phyloP scores from a whole-genome alignment of 768 basidiomycete genomes.

The Crucibulum laeve region DNA sequence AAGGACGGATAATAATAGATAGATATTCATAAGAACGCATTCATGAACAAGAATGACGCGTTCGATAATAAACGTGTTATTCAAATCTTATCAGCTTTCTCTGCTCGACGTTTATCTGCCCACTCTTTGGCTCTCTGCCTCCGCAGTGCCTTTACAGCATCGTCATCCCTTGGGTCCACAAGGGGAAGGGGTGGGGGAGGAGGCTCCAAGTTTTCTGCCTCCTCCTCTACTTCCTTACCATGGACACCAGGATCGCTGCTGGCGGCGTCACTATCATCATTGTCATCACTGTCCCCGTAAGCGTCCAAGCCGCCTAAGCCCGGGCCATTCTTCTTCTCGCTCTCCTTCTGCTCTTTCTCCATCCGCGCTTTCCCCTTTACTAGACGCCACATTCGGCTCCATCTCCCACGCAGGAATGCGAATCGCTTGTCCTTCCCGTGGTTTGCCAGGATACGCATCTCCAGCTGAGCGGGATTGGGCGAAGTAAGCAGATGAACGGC shows the following conservation, averaged over 20 bases:
- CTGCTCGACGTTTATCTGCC: constrained; percentile 42
- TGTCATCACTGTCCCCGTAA: constrained; percentile 57
- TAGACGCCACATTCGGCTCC: constrained; percentile 59
- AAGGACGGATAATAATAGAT: no score
- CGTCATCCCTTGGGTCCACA: constrained; percentile 6
- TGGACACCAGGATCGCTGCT: constrained; percentile 24
- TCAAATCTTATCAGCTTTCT: constrained; percentile 1
- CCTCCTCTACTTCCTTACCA: constrained; percentile 14
- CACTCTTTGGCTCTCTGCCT: constrained; percentile 55
- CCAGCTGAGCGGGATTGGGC: constrained; percentile 76
- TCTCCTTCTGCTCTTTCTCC: constrained; percentile 20
- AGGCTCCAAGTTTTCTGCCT: constrained; percentile 5
- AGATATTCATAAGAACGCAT: no score
- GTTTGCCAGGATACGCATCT: constrained; percentile 87
- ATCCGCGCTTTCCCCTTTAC: constrained; percentile 43
- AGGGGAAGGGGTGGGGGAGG: background rate
- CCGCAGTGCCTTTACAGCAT: constrained; percentile 40
- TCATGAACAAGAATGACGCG: no score
- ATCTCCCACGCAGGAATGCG: constrained; percentile 76
- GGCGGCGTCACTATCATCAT: constrained; percentile 19
- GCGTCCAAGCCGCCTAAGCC: constrained; percentile 52
- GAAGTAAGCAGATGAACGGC: constrained; percentile 65
- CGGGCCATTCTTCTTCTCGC: constrained; percentile 18
- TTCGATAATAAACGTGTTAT: background rate
- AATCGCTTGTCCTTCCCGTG: constrained; percentile 77